Conservation (phyloP, 1,284 basidiomycete species). For the Apiotrichum montevideense region DNA sequence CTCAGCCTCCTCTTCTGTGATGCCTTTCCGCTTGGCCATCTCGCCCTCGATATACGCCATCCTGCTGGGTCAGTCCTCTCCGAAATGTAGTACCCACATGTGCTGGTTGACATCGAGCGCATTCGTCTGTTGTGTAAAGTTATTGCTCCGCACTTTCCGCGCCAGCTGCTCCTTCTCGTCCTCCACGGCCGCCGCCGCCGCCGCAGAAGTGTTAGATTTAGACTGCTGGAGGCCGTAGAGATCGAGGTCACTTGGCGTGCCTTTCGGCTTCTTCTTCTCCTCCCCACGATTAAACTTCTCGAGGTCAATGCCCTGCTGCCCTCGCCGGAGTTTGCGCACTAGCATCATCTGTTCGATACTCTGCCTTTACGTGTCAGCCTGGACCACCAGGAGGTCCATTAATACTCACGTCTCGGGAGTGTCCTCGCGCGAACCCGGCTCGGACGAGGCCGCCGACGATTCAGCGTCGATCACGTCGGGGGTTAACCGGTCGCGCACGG, state of each 20-base stretch:
- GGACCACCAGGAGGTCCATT: constrained; percentile 3
- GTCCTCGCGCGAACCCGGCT: constrained; percentile 5
- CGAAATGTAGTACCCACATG: constrained; percentile 59
- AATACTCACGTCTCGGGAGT: constrained; percentile 12
- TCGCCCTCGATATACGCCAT: constrained; percentile 97
- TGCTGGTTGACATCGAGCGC: constrained; percentile 94
- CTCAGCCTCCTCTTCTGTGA: constrained; percentile 53
- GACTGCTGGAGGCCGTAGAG: constrained; percentile 53
- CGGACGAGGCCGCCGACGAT: constrained; percentile 1
- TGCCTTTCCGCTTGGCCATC: constrained; percentile 66
- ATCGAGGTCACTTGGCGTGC: constrained; percentile 48
- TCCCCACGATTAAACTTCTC: constrained; percentile 79
- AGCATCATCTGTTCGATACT: constrained; percentile 74
- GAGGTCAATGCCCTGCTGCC: constrained; percentile 72
- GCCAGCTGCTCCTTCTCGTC: constrained; percentile 61
- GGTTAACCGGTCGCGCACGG: constrained; percentile 34
- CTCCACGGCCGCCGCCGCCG: not conserved
- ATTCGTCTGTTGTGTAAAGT: constrained; percentile 96
- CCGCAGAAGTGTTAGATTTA: not conserved
- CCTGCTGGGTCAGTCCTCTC: constrained; percentile 51
- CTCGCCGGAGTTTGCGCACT: constrained; percentile 67
- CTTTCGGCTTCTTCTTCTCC: constrained; percentile 55
- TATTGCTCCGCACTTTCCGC: constrained; percentile 72
- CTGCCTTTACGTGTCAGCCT: constrained; percentile 24
- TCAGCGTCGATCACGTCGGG: constrained; percentile 6